Percentiles rank a stretch among this genome's conserved stretches.
Conservation (phyloP, 768 basidiomycete genomes). For the Austroboletus festivus region DNA sequence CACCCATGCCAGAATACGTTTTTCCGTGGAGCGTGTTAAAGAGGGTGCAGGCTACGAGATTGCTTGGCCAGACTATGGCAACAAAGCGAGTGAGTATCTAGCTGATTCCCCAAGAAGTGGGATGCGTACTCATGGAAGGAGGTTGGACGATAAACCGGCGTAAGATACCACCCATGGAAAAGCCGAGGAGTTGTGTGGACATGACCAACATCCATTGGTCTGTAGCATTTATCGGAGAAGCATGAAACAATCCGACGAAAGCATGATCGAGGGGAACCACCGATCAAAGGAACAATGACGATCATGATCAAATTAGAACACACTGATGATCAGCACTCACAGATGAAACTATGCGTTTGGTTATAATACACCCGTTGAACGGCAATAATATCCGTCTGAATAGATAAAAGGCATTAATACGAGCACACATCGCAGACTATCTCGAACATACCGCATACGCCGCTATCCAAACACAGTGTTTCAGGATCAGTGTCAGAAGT, state of each 20-base stretch:
- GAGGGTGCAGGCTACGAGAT: constrained; percentile 64
- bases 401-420: background rate
- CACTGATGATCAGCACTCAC: constrained; percentile 35
- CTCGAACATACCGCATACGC: constrained; percentile 43
- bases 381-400: constrained; percentile 63
- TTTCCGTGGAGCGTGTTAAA: constrained; percentile 74
- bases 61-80: constrained; percentile 69
- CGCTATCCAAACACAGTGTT: constrained; percentile 16
- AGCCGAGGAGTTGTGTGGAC: constrained; percentile 71
- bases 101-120: background rate
- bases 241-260: too few relatives aligned
- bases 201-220: constrained; percentile 62
- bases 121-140: constrained; percentile 55
- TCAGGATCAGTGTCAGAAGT: constrained; percentile 3
- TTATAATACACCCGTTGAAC: constrained; percentile 71
- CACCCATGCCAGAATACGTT: constrained; percentile 41
- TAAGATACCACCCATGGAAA: constrained; percentile 55
- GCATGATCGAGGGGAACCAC: background rate
- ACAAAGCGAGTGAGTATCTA: constrained; percentile 22
- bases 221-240: constrained; percentile 11
- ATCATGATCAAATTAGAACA: too few relatives aligned
- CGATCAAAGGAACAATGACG: background rate
- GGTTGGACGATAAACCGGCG: constrained; percentile 64
- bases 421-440: too few relatives aligned
- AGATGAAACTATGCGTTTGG: constrained; percentile 51